A percentile compares a stretch with the other conserved stretches of the same genome.
phyloP scores from a whole-genome alignment of 148 eudicot genomes.

The Rhododendron ovatum region DNA sequence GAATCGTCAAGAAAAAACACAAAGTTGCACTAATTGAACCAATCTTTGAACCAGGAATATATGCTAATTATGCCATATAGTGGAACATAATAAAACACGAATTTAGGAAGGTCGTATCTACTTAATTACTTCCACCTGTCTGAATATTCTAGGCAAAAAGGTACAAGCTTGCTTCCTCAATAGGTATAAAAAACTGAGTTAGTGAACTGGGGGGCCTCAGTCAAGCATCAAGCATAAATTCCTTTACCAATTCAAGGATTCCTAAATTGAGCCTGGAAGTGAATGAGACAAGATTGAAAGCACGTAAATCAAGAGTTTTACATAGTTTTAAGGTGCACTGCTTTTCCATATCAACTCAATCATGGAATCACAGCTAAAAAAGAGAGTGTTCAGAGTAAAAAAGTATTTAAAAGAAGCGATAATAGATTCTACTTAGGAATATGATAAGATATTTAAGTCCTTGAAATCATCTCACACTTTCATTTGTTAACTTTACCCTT shows the following conservation, averaged over 20 bases:
- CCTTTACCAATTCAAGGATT: conserved; percentile 9
- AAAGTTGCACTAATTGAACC: neutral
- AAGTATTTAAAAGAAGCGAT: neutral
- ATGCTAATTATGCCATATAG: neutral
- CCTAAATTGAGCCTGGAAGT: conserved; percentile 6
- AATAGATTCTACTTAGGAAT: neutral
- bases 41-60: neutral
- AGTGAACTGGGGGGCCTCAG: conserved; percentile 30
- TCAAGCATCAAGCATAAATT: conserved; percentile 15
- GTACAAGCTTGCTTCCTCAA: conserved; percentile 6
- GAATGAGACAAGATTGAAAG: neutral
- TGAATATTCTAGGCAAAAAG: conserved; percentile 16
- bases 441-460: conserved; percentile 9
- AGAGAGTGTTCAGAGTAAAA: neutral
- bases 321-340: conserved; percentile 10
- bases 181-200: conserved; percentile 17
- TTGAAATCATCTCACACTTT: neutral
- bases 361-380: conserved; percentile 15
- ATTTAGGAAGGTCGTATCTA: neutral
- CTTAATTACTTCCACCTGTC: neutral
- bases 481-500: neutral
- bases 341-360: conserved; percentile 12
- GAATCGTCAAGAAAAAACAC: neutral
- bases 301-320: conserved; percentile 5
- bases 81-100: neutral